These are phyloP conservation scores for Polyporus arcularius DNA, from an alignment of 768 basidiomycete species.

Conservation along the genomic window DNA sequence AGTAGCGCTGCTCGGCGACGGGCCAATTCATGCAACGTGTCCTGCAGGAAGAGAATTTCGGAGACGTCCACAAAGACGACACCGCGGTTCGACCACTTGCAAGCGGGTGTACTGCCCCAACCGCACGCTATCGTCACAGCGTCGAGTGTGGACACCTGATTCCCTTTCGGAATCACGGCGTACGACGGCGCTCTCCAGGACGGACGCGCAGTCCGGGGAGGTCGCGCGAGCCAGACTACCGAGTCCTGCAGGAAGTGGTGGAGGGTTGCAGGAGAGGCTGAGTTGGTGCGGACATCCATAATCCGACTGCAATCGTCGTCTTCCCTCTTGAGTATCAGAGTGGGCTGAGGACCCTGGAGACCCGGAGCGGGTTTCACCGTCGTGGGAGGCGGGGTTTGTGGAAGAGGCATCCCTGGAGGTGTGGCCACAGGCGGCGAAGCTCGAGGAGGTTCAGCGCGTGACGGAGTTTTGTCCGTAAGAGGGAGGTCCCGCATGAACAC, in stretches of 20 bases:
- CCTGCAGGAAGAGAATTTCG: conserved; percentile 4
- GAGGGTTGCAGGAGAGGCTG: conserved; percentile 5
- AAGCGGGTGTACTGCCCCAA: conserved; percentile 30
- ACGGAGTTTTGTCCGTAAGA: neutral
- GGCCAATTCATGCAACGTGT: conserved; percentile 4
- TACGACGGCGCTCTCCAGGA: conserved; percentile 31
- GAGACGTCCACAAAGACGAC: conserved; percentile 29
- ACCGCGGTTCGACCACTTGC: conserved; percentile 22
- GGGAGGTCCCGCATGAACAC: neutral
- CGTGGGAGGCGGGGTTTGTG: neutral
- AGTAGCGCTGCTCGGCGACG: conserved; percentile 1
- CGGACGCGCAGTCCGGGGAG: conserved; percentile 20
- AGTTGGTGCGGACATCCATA: conserved; percentile 14
- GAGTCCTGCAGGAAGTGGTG: conserved; percentile 22
- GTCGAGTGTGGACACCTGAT: conserved; percentile 44
- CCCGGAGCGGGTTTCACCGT: neutral
- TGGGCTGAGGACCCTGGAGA: neutral
- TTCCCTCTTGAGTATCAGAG: neutral
- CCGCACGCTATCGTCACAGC: conserved; percentile 50
- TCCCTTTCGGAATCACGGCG: conserved; percentile 33
- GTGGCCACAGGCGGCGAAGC: neutral
- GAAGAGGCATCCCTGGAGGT: neutral
- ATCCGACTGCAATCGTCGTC: neutral
- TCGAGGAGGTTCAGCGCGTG: neutral
- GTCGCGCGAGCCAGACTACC: conserved; percentile 23